Evolutionary conservation across 441 rosid genomes (phyloP).

Genomic region (Metrosideros polymorpha): DNA sequence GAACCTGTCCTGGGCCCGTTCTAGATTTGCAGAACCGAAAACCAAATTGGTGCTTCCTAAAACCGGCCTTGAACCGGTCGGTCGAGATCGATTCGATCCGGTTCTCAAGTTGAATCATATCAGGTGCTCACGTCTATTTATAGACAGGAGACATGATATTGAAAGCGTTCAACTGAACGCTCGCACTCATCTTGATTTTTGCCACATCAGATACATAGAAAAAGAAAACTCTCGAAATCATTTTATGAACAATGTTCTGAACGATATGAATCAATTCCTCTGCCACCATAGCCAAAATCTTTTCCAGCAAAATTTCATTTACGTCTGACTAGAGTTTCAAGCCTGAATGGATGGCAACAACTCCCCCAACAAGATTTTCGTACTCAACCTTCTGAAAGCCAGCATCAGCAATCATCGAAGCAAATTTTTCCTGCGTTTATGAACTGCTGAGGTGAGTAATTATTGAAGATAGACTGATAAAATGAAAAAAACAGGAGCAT

Average conservation of each 20-base stretch:
- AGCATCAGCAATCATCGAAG: conserved; percentile 77
- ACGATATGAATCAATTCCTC: background rate
- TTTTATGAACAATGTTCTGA: background rate
- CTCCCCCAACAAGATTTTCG: conserved; percentile 92
- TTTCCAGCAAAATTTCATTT: background rate
- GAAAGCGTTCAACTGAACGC: background rate
- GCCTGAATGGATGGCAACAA: conserved; percentile 85
- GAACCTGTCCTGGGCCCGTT: background rate
- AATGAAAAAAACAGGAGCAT: background rate
- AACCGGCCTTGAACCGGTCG: background rate
- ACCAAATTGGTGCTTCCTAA: background rate
- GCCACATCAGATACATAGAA: background rate
- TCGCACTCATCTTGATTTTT: background rate
- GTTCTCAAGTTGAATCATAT: no score
- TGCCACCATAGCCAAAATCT: background rate
- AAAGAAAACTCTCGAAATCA: background rate
- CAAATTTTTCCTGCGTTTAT: conserved; percentile 69
- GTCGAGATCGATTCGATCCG: background rate
- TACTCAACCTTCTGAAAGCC: conserved; percentile 93
- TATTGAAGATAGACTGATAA: background rate
- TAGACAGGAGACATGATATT: no score
- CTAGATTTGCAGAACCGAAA: background rate
- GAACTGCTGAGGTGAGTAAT: background rate
- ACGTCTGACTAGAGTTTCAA: conserved; percentile 38
- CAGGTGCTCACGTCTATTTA: background rate